Base-by-base conservation (phyloP, 1,284 basidiomycete species). In the Caloboletus inedulis region DNA sequence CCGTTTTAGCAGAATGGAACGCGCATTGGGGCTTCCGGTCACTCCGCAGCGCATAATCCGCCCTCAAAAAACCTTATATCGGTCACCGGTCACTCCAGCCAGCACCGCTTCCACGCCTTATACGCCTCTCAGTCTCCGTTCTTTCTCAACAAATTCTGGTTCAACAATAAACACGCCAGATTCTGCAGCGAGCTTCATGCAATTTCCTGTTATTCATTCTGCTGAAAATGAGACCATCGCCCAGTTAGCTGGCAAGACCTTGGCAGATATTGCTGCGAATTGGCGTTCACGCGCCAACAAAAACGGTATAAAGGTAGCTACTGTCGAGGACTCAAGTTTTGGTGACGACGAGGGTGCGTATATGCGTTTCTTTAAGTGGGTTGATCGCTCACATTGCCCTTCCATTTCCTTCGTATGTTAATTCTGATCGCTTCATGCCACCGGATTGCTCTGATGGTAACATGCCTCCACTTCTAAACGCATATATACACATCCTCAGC, bases 261-360 rank as follows among this genome's bases (percentile, higher is more conserved):
- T 81, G 27, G 79, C 80, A n/a, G 81, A 86, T 66, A 75, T 82
- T 45, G 77, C 83, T 10, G 77, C 79, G 27, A 87, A 81, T 64
- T 90, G 88, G 88, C 78, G 87, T 51, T 81, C 78, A 33, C 77
- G 85, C 43, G 84, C 87, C 33, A 82, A 74, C 52, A 82, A 85
- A 62, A 84, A 87, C 59, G 85, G 84, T 31, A 88, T 87, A 58
- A 83, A 78, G 64, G 83, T 87, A 50, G 72, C 78, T 37, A 72
- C 73, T 16, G 59, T 64, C 27, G 78, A 80, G 43, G 78, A 80
- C 12, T 75, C 77, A 6, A 73, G 77, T 57, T 80, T 76, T 63
- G 76, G 72, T 47, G 79, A 83, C 44, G 81, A 82, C 52, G 78
- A 83, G 65, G 68, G 75, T 69, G 52, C 50, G 65, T 72, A 63